A percentile compares a stretch with the other conserved stretches of the same genome.
Conservation (phyloP, 768 basidiomycete species). For the Kwoniella sp. region DNA sequence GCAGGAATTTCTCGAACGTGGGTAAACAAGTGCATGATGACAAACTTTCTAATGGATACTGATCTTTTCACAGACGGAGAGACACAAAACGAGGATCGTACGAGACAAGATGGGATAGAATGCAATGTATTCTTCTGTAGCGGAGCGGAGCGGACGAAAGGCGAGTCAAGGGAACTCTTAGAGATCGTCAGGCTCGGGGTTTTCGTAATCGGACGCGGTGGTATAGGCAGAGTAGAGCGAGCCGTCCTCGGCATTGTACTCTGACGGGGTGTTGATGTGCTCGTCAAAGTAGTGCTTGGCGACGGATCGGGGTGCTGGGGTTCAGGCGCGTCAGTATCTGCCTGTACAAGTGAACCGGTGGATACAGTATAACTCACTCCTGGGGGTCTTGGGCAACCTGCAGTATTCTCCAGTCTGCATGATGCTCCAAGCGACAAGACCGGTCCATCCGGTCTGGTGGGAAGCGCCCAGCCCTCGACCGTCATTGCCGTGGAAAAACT, state of each 20-base stretch:
- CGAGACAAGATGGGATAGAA: too few species aligned
- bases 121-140: too few species aligned
- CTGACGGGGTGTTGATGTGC: conserved; percentile 46
- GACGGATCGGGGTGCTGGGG: conserved; percentile 73
- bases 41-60: too few species aligned
- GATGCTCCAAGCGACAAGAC: conserved; percentile 57
- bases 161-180: too few species aligned
- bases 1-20: too few species aligned
- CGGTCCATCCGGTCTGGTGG: conserved; percentile 92
- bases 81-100: too few species aligned
- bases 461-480: conserved; percentile 93
- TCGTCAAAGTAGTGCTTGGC: conserved; percentile 92
- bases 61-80: too few species aligned
- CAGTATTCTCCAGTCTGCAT: conserved; percentile 69
- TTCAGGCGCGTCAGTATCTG: neutral
- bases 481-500: conserved; percentile 94
- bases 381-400: conserved; percentile 86
- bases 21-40: too few species aligned
- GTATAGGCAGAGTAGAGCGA: conserved; percentile 42
- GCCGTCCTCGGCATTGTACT: conserved; percentile 35
- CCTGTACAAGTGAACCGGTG: neutral
- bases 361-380: conserved; percentile 59
- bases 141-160: too few species aligned
- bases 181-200: conserved; percentile 48
- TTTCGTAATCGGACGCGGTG: conserved; percentile 42